Base-by-base conservation (phyloP, 1,284 basidiomycete genomes). In the Papiliotrema terrestris region DNA sequence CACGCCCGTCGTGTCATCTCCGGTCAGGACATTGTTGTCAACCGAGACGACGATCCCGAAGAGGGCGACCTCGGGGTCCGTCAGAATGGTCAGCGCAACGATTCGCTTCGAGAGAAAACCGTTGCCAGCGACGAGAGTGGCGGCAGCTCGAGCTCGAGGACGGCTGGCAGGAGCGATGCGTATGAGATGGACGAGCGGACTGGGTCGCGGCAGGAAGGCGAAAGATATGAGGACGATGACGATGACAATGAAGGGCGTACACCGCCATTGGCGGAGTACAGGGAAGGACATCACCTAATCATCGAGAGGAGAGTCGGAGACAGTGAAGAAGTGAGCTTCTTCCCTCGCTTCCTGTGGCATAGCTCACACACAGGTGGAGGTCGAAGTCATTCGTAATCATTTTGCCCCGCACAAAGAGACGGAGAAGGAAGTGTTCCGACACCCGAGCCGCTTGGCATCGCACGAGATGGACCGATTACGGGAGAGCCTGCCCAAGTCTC, bases 21-120 rank as follows among this genome's bases (percentile, higher is more conserved):
- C 1, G 83, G 84, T 11, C 83, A 87, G 52, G 84, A 88, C 49
- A 86, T 94, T 55, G 81, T 89, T 43, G 87, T 94, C 70, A 95
- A 95, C 68, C 82, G 89, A 38, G 88, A 91, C 71, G 80, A 78
- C 45, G 77, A 76, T 58, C 55, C 57, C 8, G 70, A 70, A 43
- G 72, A 72, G 23, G 73, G 72, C 14, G 73, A 74, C 57, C 41
- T 71, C 14, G 66, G 67, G 11, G 37, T 61, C n/a, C 45, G 60
- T 26, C 32, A 47, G 45, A 23, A 32, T n/a, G 37, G 37, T 17
- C 5, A 23, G 49, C 29, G 45, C 15, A 43, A 20, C 20, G 56
- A 54, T 17, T 32, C 29, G 29, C 29, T 11, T 32, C 29, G 29
- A 11, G 51, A 38, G 39, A 37, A 44, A 8, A n/a, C 52, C 35